Evolutionary conservation across 345 rosid species (phyloP), one percentile per base, ranked within the genome.

Genomic region (Pistacia vera): DNA sequence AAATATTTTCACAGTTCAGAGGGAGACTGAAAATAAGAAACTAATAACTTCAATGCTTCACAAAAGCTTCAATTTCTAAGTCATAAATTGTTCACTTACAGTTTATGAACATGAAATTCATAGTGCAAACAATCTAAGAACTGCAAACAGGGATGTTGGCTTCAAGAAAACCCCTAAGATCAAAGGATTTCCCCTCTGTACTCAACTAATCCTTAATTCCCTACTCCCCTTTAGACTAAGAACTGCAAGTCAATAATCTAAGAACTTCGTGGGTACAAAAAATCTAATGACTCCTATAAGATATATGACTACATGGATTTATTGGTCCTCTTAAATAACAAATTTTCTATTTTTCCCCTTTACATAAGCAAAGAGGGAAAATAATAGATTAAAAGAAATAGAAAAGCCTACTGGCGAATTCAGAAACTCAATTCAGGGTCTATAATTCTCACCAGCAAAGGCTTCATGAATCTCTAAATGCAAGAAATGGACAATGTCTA

Each of bases 391-490:
- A 13, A 3, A 36, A 65, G 49, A 20, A 65, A 25, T 3, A 63
- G 20, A 30, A 28, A 20, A 8, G 6, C 1, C 10, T 14, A 54
- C 44, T 11, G 13, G 4, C 73, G 36, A 55, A 4, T 11, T 61
- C 49, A 49, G 68, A 73, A 44, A 63, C 30, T 72, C 11, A 70
- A 60, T 75, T 28, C 72, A 41, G 46, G 36, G 77, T 66, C 73
- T 60, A 68, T 18, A 79, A 73, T 77, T 75, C 85, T 83, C 82
- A 93, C 99, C 98, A 18, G 97, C 91, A 87, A 96, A 96, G 75
- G 95, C 92, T 83, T 91, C 95, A 13, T 88, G 92, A 75, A 96
- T 96, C 85, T 93, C 99, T 83, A 88, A 83, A 84, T 96, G 98
- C 86, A 96, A 86, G 88, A 93, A 92, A 84, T 90, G 91, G 70